Conservation (phyloP, 305 asterid species). For the Fraxinus platypoda region DNA sequence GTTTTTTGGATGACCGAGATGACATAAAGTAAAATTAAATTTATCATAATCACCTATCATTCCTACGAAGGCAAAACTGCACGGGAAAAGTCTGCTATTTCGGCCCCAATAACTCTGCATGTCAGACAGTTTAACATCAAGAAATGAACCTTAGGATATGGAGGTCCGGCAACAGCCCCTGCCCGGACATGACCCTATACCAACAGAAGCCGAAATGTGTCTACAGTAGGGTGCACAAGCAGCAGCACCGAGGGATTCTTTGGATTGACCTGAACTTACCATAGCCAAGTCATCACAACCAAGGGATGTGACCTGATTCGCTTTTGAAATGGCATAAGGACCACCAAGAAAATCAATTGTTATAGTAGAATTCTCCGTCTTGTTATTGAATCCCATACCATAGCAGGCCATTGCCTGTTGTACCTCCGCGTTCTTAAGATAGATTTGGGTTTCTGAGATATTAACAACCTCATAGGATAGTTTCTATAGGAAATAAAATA, state of each 20-base stretch:
- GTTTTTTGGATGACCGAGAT: neutral
- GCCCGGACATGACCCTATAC: neutral
- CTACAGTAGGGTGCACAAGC: neutral
- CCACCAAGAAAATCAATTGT: neutral
- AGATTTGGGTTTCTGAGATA: neutral
- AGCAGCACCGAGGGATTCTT: neutral
- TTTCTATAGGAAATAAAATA: too few species aligned
- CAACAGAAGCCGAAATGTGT: neutral
- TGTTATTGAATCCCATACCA: neutral
- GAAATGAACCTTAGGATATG: neutral
- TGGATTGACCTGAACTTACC: neutral
- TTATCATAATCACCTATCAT: neutral
- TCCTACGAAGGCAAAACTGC: neutral
- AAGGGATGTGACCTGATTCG: neutral
- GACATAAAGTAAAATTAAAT: neutral
- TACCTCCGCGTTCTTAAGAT: neutral
- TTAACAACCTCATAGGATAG: neutral
- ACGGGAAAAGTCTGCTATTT: neutral
- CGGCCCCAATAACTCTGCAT: neutral
- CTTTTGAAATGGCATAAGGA: neutral
- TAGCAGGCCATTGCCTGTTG: neutral
- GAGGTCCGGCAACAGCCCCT: neutral
- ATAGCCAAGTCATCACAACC: neutral
- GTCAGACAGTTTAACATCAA: neutral
- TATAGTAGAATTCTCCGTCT: neutral